phyloP scores from a whole-genome alignment of 176 grass and related monocot species.

The Stipa capillata region DNA sequence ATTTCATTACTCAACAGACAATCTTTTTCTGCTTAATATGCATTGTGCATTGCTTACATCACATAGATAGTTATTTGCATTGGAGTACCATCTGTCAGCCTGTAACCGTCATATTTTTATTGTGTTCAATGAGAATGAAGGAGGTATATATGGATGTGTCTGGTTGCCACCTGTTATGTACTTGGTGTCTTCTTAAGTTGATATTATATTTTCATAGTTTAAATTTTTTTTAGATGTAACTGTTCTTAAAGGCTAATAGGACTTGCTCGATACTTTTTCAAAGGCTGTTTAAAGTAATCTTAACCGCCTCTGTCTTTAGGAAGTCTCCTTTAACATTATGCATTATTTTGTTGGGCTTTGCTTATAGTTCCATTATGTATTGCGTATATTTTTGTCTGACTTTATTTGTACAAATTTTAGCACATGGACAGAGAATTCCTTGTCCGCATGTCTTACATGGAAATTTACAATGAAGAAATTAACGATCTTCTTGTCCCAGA shows the following conservation, averaged over 20 bases:
- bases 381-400: conserved; percentile 10
- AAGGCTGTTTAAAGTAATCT: neutral
- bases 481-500: conserved; percentile 90
- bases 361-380: neutral
- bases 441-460: conserved; percentile 97
- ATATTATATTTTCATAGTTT: no score
- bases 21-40: neutral
- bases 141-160: neutral
- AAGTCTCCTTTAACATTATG: neutral
- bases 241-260: neutral
- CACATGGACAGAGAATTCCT: conserved; percentile 82
- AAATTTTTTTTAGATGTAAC: no score
- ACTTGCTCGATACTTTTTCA: neutral
- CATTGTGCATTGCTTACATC: neutral
- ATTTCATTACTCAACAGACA: neutral
- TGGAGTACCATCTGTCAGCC: neutral
- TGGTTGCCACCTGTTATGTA: neutral
- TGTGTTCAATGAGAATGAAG: neutral
- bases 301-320: neutral
- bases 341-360: neutral
- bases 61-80: neutral
- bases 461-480: conserved; percentile 98
- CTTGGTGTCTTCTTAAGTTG: neutral
- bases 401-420: conserved; percentile 30
- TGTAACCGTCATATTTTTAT: neutral